These are phyloP conservation scores for Solanum pimpinellifolium DNA, from an alignment of 257 asterid genomes.

Conservation along the genomic window DNA sequence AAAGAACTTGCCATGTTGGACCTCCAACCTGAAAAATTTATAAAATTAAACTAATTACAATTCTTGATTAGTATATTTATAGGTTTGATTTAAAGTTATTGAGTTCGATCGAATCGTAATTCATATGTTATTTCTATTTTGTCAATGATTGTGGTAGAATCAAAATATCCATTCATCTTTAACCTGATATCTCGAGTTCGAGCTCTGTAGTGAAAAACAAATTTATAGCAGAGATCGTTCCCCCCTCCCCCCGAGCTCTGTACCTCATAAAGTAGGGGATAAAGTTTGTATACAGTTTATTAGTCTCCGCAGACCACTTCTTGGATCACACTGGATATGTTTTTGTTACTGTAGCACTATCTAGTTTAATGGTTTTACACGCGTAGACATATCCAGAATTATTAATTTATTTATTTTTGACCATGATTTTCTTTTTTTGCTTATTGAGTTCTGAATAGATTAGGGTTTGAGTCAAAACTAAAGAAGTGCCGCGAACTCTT, in stretches of 20 bases:
- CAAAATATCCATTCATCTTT: too few relatives aligned
- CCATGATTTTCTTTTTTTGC: background rate
- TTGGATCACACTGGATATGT: background rate
- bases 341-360: background rate
- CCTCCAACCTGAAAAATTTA: slow-evolving; percentile 8
- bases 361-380: background rate
- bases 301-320: background rate
- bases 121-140: background rate
- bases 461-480: background rate
- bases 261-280: background rate
- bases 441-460: background rate
- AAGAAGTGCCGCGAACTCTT: background rate
- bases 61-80: rapidly evolving
- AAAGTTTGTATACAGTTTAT: background rate
- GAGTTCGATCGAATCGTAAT: background rate
- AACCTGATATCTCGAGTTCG: background rate
- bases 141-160: background rate
- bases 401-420: background rate
- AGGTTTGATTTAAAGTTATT: background rate
- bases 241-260: too few relatives aligned
- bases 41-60: background rate
- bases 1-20: slow-evolving; percentile 16
- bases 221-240: too few relatives aligned
- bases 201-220: background rate
- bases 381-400: background rate